A percentile compares a stretch with the other conserved stretches of the same genome.
phyloP scores from a whole-genome alignment of 306 rosid species.

The Prinsepia uniflora region DNA sequence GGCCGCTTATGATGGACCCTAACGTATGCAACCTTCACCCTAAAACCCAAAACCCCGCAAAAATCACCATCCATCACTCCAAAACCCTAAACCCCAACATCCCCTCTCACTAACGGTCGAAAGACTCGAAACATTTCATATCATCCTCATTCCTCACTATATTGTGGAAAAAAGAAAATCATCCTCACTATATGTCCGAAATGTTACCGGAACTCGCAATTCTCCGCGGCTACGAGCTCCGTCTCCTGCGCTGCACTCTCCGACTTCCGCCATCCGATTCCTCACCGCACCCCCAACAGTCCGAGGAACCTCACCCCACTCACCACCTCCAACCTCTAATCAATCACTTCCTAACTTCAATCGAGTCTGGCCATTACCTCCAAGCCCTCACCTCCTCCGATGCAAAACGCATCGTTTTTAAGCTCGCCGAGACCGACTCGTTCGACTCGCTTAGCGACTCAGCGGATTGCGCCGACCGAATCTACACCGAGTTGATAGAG shows the following conservation, averaged over 20 bases:
- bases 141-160: neutral
- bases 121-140: neutral
- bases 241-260: slow-evolving; percentile 71
- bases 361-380: slow-evolving; percentile 57
- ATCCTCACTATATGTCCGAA: slow-evolving; percentile 13
- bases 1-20: neutral
- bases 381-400: slow-evolving; percentile 50
- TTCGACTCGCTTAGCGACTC: slow-evolving; percentile 25
- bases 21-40: neutral
- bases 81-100: slow-evolving; percentile 13
- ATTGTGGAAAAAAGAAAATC: too few relatives aligned
- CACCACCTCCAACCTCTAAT: slow-evolving; percentile 32
- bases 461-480: slow-evolving; percentile 41
- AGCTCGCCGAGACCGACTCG: slow-evolving; percentile 29
- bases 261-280: slow-evolving; percentile 19
- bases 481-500: slow-evolving; percentile 52
- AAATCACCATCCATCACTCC: neutral
- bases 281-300: slow-evolving; percentile 13
- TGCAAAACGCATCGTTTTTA: slow-evolving; percentile 38
- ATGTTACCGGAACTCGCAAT: slow-evolving; percentile 6
- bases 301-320: slow-evolving; percentile 6
- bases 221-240: slow-evolving; percentile 62
- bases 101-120: too few relatives aligned
- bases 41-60: neutral
- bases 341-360: slow-evolving; percentile 38